phyloP scores from a whole-genome alignment of 1,284 basidiomycete species.

The Tilletiopsis washingtonensis region DNA sequence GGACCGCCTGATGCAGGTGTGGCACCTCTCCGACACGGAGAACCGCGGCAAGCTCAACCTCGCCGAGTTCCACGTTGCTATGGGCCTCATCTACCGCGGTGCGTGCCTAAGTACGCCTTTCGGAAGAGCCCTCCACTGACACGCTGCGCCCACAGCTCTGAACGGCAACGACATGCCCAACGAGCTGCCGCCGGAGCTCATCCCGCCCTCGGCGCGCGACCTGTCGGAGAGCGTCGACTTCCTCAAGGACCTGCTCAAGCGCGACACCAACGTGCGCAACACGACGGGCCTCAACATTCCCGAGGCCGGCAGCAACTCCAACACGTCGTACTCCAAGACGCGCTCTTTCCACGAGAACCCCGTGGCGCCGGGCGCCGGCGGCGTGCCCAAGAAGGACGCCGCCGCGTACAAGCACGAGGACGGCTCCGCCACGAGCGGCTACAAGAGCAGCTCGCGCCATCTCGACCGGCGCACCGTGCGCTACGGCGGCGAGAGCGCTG shows the following conservation, averaged over 20 bases:
- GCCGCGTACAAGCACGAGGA: slow-evolving; percentile 85
- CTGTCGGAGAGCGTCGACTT: slow-evolving; percentile 86
- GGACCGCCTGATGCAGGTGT: slow-evolving; percentile 87
- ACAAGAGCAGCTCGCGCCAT: slow-evolving; percentile 79
- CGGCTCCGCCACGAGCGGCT: slow-evolving; percentile 53
- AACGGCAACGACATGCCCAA: slow-evolving; percentile 89
- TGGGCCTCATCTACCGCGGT: slow-evolving; percentile 96
- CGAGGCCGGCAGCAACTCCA: slow-evolving; percentile 42
- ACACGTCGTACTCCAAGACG: slow-evolving; percentile 54
- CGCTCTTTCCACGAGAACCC: slow-evolving; percentile 58
- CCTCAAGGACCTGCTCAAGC: slow-evolving; percentile 78
- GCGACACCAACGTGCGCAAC: slow-evolving; percentile 56
- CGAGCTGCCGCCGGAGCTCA: slow-evolving; percentile 74
- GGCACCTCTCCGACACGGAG: slow-evolving; percentile 53
- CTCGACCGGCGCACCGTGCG: slow-evolving; percentile 78
- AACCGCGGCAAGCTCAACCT: slow-evolving; percentile 57
- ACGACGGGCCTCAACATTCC: slow-evolving; percentile 50
- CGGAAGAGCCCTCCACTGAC: too few relatives aligned
- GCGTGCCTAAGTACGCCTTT: slow-evolving; percentile 47
- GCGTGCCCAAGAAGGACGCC: slow-evolving; percentile 67
- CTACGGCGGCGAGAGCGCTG: slow-evolving; percentile 61
- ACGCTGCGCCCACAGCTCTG: slow-evolving; percentile 10
- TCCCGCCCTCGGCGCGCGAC: slow-evolving; percentile 85
- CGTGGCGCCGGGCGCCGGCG: slow-evolving; percentile 51
- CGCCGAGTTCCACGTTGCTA: slow-evolving; percentile 95